Conservation (phyloP, 352 stramenopile genomes). For the Pythium oligandrum region DNA sequence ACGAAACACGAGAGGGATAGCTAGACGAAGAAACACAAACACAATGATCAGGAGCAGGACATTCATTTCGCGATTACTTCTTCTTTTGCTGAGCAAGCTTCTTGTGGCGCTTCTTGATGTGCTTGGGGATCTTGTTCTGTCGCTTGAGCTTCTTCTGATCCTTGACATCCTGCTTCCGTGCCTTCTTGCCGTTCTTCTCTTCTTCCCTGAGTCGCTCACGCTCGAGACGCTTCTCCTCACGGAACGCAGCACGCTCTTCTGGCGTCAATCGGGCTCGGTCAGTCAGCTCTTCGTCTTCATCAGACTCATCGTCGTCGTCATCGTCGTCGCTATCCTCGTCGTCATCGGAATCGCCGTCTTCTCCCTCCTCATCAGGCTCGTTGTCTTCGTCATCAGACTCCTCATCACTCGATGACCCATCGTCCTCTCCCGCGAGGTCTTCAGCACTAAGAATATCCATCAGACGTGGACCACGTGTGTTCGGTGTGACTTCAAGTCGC, state of each 20-base stretch:
- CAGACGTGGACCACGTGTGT: slow-evolving; percentile 36
- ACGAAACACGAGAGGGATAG: neutral
- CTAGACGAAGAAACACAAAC: too few species aligned
- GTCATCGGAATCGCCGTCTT: slow-evolving; percentile 18
- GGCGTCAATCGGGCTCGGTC: slow-evolving; percentile 53
- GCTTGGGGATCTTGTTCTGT: slow-evolving; percentile 98
- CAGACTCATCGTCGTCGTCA: slow-evolving; percentile 22
- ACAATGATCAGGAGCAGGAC: too few species aligned
- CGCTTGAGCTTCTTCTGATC: slow-evolving; percentile 91
- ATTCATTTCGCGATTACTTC: slow-evolving; percentile 27
- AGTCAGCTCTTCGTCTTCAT: slow-evolving; percentile 42
- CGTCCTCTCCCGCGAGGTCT: slow-evolving; percentile 41
- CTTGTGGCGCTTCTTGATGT: slow-evolving; percentile 98
- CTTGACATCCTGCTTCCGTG: slow-evolving; percentile 96
- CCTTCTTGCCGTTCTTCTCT: slow-evolving; percentile 82
- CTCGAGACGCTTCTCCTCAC: slow-evolving; percentile 73
- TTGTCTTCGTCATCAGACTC: slow-evolving; percentile 44
- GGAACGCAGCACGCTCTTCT: slow-evolving; percentile 79
- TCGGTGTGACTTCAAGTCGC: slow-evolving; percentile 51
- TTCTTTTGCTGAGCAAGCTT: slow-evolving; percentile 93
- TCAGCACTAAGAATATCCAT: slow-evolving; percentile 75
- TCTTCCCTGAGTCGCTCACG: slow-evolving; percentile 47
- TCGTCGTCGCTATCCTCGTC: slow-evolving; percentile 18
- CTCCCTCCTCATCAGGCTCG: slow-evolving; percentile 15
- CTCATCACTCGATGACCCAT: slow-evolving; percentile 25